Conservation (phyloP, 2,329 filamentous ascomycete species). For the Aspergillus sergii region DNA sequence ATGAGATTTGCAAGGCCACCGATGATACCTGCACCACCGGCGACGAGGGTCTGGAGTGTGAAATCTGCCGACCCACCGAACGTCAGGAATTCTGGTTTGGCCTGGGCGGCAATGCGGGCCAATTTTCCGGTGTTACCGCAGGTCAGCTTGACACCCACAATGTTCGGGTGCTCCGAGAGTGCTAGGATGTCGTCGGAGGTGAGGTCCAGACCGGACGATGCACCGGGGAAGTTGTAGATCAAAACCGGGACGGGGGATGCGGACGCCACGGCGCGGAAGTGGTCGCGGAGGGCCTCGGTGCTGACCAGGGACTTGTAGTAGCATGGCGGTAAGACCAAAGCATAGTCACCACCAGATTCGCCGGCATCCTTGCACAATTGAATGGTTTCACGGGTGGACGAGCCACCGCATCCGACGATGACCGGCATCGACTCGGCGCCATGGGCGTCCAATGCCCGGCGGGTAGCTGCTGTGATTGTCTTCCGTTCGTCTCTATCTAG, state of each 20-base stretch:
- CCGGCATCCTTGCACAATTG: constrained; percentile 70
- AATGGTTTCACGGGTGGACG: constrained; percentile 74
- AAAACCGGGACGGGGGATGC: constrained; percentile 64
- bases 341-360: constrained; percentile 71
- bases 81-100: constrained; percentile 68
- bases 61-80: constrained; percentile 89
- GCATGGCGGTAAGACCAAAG: constrained; percentile 72
- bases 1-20: constrained; percentile 84
- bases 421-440: constrained; percentile 69
- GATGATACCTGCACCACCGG: constrained; percentile 81
- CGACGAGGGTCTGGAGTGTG: constrained; percentile 77
- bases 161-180: constrained; percentile 63
- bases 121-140: constrained; percentile 76
- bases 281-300: constrained; percentile 60
- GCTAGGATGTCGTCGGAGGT: constrained; percentile 65
- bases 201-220: constrained; percentile 68
- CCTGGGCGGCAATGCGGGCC: constrained; percentile 59
- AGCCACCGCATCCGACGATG: constrained; percentile 74
- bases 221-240: constrained; percentile 74
- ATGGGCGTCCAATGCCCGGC: constrained; percentile 67
- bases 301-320: constrained; percentile 73
- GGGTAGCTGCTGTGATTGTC: constrained; percentile 69
- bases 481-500: constrained; percentile 71
- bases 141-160: constrained; percentile 71
- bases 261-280: constrained; percentile 67